Evolutionary conservation across 345 rosid genomes (phyloP).

Genomic region (rapeseed (Brassica napus)): Da-Ae NC_063435.1:3245001-3245500

Average conservation of each 20-base stretch:
- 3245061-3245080: constrained; percentile 75
- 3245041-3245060: constrained; percentile 59
- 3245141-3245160: constrained; percentile 54
- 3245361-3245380: constrained; percentile 66
- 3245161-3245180: constrained; percentile 68
- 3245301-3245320: constrained; percentile 78
- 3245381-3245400: constrained; percentile 59
- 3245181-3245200: constrained; percentile 62
- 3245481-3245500: constrained; percentile 50
- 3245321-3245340: constrained; percentile 57
- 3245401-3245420: constrained; percentile 66
- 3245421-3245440: constrained; percentile 63
- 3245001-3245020: constrained; percentile 71
- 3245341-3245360: constrained; percentile 66
- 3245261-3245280: not conserved
- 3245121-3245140: constrained; percentile 55
- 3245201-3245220: constrained; percentile 80
- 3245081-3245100: constrained; percentile 77
- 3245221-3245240: constrained; percentile 51
- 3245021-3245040: constrained; percentile 76
- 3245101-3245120: constrained; percentile 51
- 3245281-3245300: constrained; percentile 47
- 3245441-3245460: constrained; percentile 76
- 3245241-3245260: constrained; percentile 3
- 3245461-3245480: constrained; percentile 68